Conservation (phyloP, 768 basidiomycete genomes). For the Suillus plorans region DNA sequence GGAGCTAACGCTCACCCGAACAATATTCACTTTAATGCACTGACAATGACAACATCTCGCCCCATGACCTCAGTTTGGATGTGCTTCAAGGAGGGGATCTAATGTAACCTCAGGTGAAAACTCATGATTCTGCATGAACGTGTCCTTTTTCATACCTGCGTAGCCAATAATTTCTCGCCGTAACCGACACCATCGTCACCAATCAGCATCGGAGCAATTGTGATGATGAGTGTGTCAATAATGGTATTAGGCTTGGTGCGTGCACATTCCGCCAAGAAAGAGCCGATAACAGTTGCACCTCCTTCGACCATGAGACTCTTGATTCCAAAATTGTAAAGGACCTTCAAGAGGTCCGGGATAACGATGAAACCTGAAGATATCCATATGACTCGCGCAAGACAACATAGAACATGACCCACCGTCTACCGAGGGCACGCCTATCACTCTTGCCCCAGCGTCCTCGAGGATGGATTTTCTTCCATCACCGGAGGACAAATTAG, state of each 20-base stretch:
- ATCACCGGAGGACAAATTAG: slow-evolving; percentile 12
- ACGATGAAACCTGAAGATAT: slow-evolving; percentile 37
- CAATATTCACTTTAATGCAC: background rate
- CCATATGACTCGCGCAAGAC: slow-evolving; percentile 9
- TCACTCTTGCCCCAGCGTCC: slow-evolving; percentile 63
- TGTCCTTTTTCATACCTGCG: slow-evolving; percentile 12
- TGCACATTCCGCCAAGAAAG: slow-evolving; percentile 30
- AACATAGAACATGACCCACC: slow-evolving; percentile 27
- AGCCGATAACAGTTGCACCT: slow-evolving; percentile 77
- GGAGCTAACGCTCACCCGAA: background rate
- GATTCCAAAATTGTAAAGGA: slow-evolving; percentile 57
- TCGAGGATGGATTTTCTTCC: slow-evolving; percentile 47
- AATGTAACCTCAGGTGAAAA: background rate
- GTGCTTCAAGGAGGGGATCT: slow-evolving; percentile 30
- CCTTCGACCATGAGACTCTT: slow-evolving; percentile 94
- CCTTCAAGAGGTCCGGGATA: slow-evolving; percentile 48
- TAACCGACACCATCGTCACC: slow-evolving; percentile 72
- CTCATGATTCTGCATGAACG: background rate
- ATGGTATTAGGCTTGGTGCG: slow-evolving; percentile 22
- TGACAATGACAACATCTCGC: slow-evolving; percentile 31
- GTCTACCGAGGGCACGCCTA: slow-evolving; percentile 45
- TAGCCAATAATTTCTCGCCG: slow-evolving; percentile 22
- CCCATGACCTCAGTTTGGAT: slow-evolving; percentile 29
- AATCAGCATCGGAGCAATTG: slow-evolving; percentile 83
- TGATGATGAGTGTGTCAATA: slow-evolving; percentile 79